Base-by-base conservation (phyloP, 306 rosid genomes). In the Prunus fruticosa region DNA sequence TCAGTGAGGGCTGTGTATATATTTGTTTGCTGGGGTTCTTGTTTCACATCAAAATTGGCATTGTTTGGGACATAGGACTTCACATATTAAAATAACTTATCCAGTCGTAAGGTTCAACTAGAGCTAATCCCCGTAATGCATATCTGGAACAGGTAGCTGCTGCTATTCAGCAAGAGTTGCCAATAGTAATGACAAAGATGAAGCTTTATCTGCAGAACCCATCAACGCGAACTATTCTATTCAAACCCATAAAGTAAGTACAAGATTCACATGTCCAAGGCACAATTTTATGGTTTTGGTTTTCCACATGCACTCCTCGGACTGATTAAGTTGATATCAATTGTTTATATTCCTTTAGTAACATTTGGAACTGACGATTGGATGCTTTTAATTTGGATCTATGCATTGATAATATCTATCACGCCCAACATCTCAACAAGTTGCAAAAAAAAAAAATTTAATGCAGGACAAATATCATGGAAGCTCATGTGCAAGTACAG, bases 161-260 rank as follows among this genome's bases (percentile, higher is more conserved):
- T 49, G 93, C 97, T 43, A 86, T 95, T 79, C 91, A 84, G 83
- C 91, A 89, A 84, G 96, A 90, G 81, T 82, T 95, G 81, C 97
- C 99, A 57, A 70, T 6, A 41, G 97, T 91, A 65, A 91, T 86
- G 82, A 88, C 43, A 23, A 95, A 91, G 86, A 95, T 95, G 99
- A 95, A 92, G 87, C 96, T 95, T 57, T 95, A 95, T 87, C 89
- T 95, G 77, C 97, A 89, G 79, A 95, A 95, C 79, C 79, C 97
- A 27, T 84, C 92, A 1, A 95, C 99, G 16, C 88, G 97, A 76
- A 91, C 89, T 49, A 95, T 92, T 83, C 97, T 95, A 72, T 95
- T 95, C 92, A 92, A 92, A 75, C 97, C 99, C 41, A 95, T 95
- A 79, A 91, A 89, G 98, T 92, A 86, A 86, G 97, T 73, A 71